Base-by-base conservation (phyloP, 345 rosid species). In the Citrus reticulata region DNA sequence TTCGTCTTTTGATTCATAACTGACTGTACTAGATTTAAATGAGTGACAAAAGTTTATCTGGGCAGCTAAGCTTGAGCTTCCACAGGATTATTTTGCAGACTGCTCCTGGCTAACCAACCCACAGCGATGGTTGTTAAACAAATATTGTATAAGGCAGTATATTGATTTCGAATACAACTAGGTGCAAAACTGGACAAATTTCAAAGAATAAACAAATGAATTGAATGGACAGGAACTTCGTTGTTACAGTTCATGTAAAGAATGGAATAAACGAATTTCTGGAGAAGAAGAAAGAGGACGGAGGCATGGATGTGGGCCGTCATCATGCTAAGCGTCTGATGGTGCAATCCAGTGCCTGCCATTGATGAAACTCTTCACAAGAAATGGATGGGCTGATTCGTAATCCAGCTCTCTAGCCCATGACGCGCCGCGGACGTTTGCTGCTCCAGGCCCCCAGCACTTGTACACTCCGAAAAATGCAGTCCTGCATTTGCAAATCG, bases 271-370 rank as follows among this genome's bases (percentile, higher is more conserved):
- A 81, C 29, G 54, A 75, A 75, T 77, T 20, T 51, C 1, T 4
- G 30, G 20, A 40, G 8, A 16, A 29, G 27, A 16, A 27, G 17
- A 7, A 1, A 22, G 32, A 17, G 34, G 4, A 1, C 2, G 27
- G 16, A 5, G 32, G 65, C 24, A 16, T 11, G 70, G 6, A 27
- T 4, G 6, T 22, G 49, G 20, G 20, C 11, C 2, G 76, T 75
- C 76, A 81, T 76, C 54, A 76, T 72, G 34, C 68, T 86, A 95
- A 59, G 95, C 93, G 65, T 93, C 98, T 49, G 73, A 73, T 1
- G 95, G 95, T 8, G 90, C 89, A 49, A 95, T 93, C 99, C 99
- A 93, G 78, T 93, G 99, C 70, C 97, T 85, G 9, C 98, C 99
- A 65, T 95, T 95, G 65, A 95, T 98, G 57, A 95, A 95, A 75